These are phyloP conservation scores for Litsea cubeba DNA, from an alignment of 164 flowering plant species.

Conservation along the genomic window DNA sequence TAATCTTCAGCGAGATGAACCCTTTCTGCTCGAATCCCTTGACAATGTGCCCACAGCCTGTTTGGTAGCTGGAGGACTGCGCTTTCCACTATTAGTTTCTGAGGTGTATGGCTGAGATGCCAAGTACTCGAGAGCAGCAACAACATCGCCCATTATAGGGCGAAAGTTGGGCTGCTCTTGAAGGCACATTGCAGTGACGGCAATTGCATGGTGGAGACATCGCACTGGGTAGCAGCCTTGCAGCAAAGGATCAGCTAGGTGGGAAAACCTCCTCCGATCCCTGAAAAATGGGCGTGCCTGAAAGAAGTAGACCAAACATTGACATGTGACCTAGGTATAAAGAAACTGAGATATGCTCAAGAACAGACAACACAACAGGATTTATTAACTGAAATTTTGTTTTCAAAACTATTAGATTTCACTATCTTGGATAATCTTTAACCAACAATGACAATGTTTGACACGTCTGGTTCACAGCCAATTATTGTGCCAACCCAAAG, in stretches of 20 bases:
- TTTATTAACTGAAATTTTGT: no score
- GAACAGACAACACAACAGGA: not conserved
- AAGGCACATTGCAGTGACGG: constrained; percentile 82
- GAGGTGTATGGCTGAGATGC: constrained; percentile 45
- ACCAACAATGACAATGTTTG: not conserved
- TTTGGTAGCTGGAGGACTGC: constrained; percentile 15
- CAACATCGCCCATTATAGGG: constrained; percentile 68
- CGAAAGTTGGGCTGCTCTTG: constrained; percentile 70
- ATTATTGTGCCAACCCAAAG: not conserved
- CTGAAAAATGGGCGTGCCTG: constrained; percentile 72
- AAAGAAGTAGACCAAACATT: constrained; percentile 8
- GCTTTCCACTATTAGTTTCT: constrained; percentile 9
- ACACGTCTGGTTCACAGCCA: no score
- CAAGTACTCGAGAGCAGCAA: constrained; percentile 78
- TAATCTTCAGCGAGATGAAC: not conserved
- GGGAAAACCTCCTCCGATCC: constrained; percentile 53
- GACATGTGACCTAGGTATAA: not conserved
- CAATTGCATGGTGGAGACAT: constrained; percentile 60
- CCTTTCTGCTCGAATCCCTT: not conserved
- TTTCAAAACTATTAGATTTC: no score
- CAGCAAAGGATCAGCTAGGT: constrained; percentile 63
- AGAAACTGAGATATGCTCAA: not conserved
- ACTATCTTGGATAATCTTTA: not conserved
- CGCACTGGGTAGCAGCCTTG: constrained; percentile 58
- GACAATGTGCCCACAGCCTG: not conserved